Base-by-base conservation (phyloP, 192 early-diverging fungal genomes). In the Backusella parvicylindrica region DNA sequence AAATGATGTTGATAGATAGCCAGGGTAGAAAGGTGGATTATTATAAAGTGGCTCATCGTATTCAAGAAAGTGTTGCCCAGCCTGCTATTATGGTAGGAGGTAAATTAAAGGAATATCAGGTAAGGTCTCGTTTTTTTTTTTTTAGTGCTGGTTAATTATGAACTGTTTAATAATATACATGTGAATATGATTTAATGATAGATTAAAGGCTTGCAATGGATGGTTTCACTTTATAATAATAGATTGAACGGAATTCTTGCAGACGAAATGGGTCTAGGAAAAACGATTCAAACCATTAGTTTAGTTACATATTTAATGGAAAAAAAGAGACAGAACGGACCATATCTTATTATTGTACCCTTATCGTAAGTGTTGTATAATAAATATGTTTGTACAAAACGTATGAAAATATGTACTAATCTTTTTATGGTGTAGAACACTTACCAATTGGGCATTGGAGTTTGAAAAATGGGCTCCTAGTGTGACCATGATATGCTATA, bases 151-250 rank as follows among this genome's bases (percentile, higher is more conserved):
- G n/a, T n/a, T n/a, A n/a, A n/a, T 23, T 47, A 47, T 21, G 12
- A 12, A n/a, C 43, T 47, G n/a, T 47, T 18, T 21, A 15, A 13
- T 31, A 0, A 31, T 69, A 5, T 33, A n/a, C n/a, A 38, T 35
- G 64, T 36, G 6, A 78, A 23, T 12, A 49, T 21, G 8, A 30
- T 30, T 28, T 69, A 28, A 21, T 16, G 15, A 16, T 40, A 87
- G 86, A 71, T 98, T 78, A 97, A 95, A 77, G 98, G 98, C 66
- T 86, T 99, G 21, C 92, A 99, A 84, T 99, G 98, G 98, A 98
- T 99, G 97, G 94, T 98, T 32, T 97, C 96, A 23, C 85, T 99
- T 64, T 99, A 99, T 86, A 99, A 99, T 81, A 99, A 99, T 83
- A 82, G 96, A 41, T 83, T 99, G 38, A 99, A 99, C 79, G 98